Evolutionary conservation across 2,329 filamentous ascomycete species (phyloP), one percentile per base, ranked within the genome.

Genomic region (Polytolypa hystricis): DNA sequence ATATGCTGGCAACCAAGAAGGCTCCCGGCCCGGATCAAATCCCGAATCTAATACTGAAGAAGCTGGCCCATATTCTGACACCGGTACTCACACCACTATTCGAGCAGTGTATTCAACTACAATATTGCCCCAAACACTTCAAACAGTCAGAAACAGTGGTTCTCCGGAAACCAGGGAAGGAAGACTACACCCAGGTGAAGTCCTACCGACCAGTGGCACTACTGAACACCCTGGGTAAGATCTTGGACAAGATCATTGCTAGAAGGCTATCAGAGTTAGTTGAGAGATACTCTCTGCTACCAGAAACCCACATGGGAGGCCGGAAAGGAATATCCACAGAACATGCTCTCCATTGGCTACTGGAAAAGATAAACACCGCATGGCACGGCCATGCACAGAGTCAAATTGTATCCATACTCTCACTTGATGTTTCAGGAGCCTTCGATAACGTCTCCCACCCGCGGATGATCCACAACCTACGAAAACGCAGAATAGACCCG

Each of bases 291-390:
- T 26, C 35, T 4, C 43, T 54, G 1, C 44, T 54, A 2, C 47
- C 44, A 10, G 33, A 47, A 30, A 4, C 7, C n/a, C 28, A 53
- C 9, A 53, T 52, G 32, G 35, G 47, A n/a, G 47, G 38, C 15
- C 33, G 50, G 19, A 43, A 42, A 27, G 47, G 44, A 4, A 33
- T 40, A 21, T 37, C 34, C 10, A 43, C 42, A 26, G 46, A 54
- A 19, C 39, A 53, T 41, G 49, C 47, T 5, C 40, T 53, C 2
- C 30, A 51, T 2, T 31, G 49, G 3, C 43, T 52, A 4, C 21
- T 7, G 21, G 21, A 25, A n/a, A 7, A 25, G n/a, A 25, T 25
- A 7, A 7, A 25, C 21, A 25, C 21, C 7, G 21, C 21, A 7
- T 25, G 21, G 21, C 21, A n/a, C n/a, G 21, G 21, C 21, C 21